A percentile compares a stretch with the other conserved stretches of the same genome.
Evolutionary conservation across 2,329 filamentous ascomycete species (phyloP).

Genomic region (Colletotrichum spaethianum): DNA sequence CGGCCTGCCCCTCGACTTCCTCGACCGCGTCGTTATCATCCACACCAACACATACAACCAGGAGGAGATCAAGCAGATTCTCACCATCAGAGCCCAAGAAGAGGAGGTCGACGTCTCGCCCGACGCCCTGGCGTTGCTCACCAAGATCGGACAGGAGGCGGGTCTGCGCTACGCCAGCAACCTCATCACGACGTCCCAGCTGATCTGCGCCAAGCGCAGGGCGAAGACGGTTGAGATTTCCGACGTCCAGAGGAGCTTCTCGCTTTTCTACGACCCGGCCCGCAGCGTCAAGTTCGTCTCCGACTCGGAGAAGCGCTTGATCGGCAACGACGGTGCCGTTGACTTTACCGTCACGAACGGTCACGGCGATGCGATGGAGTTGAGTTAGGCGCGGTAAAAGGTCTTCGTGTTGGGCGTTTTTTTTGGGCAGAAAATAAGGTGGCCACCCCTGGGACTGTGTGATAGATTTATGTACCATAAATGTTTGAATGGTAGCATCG

Average conservation of each 20-base stretch:
- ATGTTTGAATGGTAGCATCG: slow-evolving; percentile 33
- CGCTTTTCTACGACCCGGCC: slow-evolving; percentile 91
- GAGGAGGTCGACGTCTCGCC: slow-evolving; percentile 94
- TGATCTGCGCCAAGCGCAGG: slow-evolving; percentile 88
- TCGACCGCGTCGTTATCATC: slow-evolving; percentile 96
- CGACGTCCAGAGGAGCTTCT: slow-evolving; percentile 94
- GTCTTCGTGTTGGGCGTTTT: slow-evolving; percentile 39
- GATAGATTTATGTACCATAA: slow-evolving; percentile 43
- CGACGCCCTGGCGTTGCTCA: slow-evolving; percentile 91
- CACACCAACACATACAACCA: slow-evolving; percentile 87
- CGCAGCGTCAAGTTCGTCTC: slow-evolving; percentile 92
- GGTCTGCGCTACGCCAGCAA: slow-evolving; percentile 97
- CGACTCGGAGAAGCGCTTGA: slow-evolving; percentile 92
- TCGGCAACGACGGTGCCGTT: slow-evolving; percentile 87
- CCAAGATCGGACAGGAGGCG: slow-evolving; percentile 94
- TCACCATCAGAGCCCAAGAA: slow-evolving; percentile 92
- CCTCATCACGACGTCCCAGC: slow-evolving; percentile 93
- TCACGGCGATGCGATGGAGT: slow-evolving; percentile 67
- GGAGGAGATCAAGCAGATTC: slow-evolving; percentile 92
- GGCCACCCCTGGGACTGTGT: slow-evolving; percentile 34
- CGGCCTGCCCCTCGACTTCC: slow-evolving; percentile 93
- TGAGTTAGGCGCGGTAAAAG: slow-evolving; percentile 52
- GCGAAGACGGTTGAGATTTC: slow-evolving; percentile 86
- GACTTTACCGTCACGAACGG: slow-evolving; percentile 73
- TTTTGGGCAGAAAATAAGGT: slow-evolving; percentile 39